Conservation (phyloP, 306 rosid genomes). For the Leucaena leucocephala region DNA sequence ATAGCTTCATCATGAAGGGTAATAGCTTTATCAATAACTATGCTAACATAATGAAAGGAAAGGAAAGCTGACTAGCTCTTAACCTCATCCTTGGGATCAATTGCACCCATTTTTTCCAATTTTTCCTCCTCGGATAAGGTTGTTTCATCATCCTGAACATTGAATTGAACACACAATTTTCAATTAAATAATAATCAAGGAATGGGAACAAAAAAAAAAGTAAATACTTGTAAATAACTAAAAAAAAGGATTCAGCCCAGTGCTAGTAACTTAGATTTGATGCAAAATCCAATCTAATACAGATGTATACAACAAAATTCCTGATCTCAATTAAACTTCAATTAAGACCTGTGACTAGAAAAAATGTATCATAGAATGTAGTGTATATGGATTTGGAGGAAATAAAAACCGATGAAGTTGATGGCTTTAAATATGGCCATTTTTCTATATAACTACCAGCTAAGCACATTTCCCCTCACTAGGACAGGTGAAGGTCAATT, state of each 20-base stretch:
- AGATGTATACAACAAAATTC: constrained; percentile 32
- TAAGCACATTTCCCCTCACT: background rate
- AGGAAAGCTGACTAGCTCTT: constrained; percentile 36
- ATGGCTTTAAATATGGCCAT: constrained; percentile 21
- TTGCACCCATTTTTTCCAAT: constrained; percentile 66
- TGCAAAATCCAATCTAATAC: constrained; percentile 16
- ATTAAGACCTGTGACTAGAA: constrained; percentile 15
- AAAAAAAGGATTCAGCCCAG: constrained; percentile 12
- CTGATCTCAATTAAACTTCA: constrained; percentile 8
- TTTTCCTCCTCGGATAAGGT: constrained; percentile 96
- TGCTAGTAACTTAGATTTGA: constrained; percentile 17
- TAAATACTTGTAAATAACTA: constrained; percentile 5
- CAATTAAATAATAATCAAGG: constrained; percentile 13
- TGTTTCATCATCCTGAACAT: constrained; percentile 89
- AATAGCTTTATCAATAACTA: constrained; percentile 21
- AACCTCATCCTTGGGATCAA: constrained; percentile 80
- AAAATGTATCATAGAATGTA: constrained; percentile 14
- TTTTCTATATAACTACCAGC: constrained; percentile 19
- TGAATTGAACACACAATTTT: constrained; percentile 23
- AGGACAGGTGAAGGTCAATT: background rate
- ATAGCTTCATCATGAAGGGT: constrained; percentile 34
- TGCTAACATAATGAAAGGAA: constrained; percentile 16
- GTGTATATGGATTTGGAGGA: constrained; percentile 11
- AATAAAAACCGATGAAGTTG: constrained; percentile 13
- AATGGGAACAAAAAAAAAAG: background rate